A percentile compares a stretch with the other conserved stretches of the same genome.
phyloP scores from a whole-genome alignment of 805 yeast species.

The Saccharomyces eubayanus region DNA sequence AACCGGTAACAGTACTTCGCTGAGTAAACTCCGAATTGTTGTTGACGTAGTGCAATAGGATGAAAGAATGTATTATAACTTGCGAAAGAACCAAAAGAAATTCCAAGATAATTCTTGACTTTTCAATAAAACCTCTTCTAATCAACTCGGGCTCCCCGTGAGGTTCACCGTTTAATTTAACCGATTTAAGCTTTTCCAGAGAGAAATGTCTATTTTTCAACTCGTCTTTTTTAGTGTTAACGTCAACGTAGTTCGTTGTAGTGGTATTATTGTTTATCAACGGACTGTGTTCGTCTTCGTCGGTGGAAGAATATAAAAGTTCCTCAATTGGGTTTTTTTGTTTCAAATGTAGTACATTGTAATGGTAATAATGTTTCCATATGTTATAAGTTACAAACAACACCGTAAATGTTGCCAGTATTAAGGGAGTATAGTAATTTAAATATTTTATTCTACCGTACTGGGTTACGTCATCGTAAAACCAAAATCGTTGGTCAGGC shows the following conservation, averaged over 20 bases:
- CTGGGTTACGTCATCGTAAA: slow-evolving; percentile 50
- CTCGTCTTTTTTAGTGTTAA: slow-evolving; percentile 2
- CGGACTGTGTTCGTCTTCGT: slow-evolving; percentile 1
- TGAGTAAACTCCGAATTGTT: slow-evolving; percentile 14
- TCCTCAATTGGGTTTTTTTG: slow-evolving; percentile 16
- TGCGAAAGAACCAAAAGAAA: slow-evolving; percentile 38
- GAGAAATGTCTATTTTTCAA: slow-evolving; percentile 59
- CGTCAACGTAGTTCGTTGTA: slow-evolving; percentile 5
- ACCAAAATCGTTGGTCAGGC: slow-evolving; percentile 35
- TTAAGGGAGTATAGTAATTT: slow-evolving; percentile 27
- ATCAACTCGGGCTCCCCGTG: slow-evolving; percentile 46
- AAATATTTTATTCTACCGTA: slow-evolving; percentile 41
- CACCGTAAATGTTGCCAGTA: slow-evolving; percentile 5
- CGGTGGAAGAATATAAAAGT: slow-evolving; percentile 4
- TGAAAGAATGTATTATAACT: slow-evolving; percentile 30
- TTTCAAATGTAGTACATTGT: slow-evolving; percentile 11
- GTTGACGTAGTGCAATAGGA: slow-evolving; percentile 17
- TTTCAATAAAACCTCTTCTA: slow-evolving; percentile 44
- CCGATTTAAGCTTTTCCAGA: slow-evolving; percentile 44
- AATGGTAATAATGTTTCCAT: slow-evolving; percentile 14
- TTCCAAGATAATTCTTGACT: slow-evolving; percentile 45
- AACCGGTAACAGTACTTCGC: slow-evolving; percentile 11
- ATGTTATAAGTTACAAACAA: slow-evolving; percentile 12
- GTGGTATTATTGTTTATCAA: not conserved
- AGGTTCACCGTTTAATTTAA: slow-evolving; percentile 52